Conservation (phyloP, 352 stramenopile species). For the Globisporangium carolinianum region DNA sequence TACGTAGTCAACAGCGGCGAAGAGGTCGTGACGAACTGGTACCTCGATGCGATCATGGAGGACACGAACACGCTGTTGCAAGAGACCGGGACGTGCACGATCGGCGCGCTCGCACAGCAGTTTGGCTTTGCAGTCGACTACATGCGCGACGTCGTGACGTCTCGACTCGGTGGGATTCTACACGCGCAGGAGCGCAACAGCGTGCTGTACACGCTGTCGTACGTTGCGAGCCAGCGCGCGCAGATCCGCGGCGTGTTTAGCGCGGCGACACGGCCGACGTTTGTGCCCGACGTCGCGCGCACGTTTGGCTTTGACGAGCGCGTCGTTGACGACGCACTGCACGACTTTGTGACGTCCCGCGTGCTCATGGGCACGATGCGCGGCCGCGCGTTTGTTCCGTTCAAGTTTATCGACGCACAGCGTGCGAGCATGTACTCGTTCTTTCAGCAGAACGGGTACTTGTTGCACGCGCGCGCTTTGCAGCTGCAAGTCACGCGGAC, state of each 20-base stretch:
- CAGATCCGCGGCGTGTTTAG: conserved; percentile 60
- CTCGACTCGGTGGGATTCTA: conserved; percentile 56
- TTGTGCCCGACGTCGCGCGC: conserved; percentile 58
- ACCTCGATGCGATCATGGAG: conserved; percentile 82
- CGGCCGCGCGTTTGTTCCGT: conserved; percentile 73
- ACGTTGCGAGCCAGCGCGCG: conserved; percentile 55
- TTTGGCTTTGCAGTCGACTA: conserved; percentile 81
- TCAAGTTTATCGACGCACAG: conserved; percentile 70
- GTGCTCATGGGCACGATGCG: conserved; percentile 57
- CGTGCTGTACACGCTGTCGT: conserved; percentile 73
- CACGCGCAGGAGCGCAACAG: conserved; percentile 55
- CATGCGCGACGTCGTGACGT: conserved; percentile 64
- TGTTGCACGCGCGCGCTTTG: conserved; percentile 47
- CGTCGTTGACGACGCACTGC: conserved; percentile 49
- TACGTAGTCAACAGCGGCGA: conserved; percentile 65
- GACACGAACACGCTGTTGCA: conserved; percentile 74
- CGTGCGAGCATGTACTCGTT: conserved; percentile 77
- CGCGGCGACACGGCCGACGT: conserved; percentile 57
- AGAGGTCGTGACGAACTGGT: conserved; percentile 75
- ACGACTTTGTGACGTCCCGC: conserved; percentile 43
- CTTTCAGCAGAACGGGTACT: conserved; percentile 79
- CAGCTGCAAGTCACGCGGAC: conserved; percentile 58
- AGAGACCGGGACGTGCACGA: conserved; percentile 51
- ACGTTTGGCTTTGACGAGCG: conserved; percentile 55
- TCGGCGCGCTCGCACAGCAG: conserved; percentile 74